Evolutionary conservation across 768 basidiomycete species (phyloP).

Genomic region (Pleurotus tuber-regium): DNA sequence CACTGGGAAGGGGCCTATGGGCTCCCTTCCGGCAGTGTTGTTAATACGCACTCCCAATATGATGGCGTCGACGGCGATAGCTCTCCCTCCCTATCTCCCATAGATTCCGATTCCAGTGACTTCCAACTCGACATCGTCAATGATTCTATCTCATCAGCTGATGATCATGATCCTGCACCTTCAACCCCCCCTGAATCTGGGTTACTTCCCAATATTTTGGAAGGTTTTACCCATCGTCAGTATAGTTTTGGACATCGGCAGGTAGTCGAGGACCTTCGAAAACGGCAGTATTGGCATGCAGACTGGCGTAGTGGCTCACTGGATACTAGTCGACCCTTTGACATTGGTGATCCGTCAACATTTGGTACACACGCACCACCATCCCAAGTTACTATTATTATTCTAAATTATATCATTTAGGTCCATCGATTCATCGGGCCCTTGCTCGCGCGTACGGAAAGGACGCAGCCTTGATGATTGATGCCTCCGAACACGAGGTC

Average conservation of each 20-base stretch:
- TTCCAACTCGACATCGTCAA: slow-evolving; percentile 45
- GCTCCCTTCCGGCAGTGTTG: slow-evolving; percentile 38
- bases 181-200: slow-evolving; percentile 7
- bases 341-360: slow-evolving; percentile 71
- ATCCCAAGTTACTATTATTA: not conserved
- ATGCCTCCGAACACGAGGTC: slow-evolving; percentile 44
- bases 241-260: slow-evolving; percentile 46
- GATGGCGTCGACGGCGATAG: slow-evolving; percentile 51
- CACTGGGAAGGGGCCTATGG: slow-evolving; percentile 81
- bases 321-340: slow-evolving; percentile 42
- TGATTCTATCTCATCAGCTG: slow-evolving; percentile 28
- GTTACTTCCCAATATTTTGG: slow-evolving; percentile 4
- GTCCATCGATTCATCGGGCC: slow-evolving; percentile 40
- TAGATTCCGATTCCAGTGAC: slow-evolving; percentile 56
- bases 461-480: slow-evolving; percentile 32
- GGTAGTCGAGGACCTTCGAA: slow-evolving; percentile 59
- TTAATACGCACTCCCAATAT: slow-evolving; percentile 17
- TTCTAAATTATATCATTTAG: slow-evolving; percentile 24
- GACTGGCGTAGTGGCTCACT: slow-evolving; percentile 55
- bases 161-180: slow-evolving; percentile 11
- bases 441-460: slow-evolving; percentile 32
- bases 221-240: slow-evolving; percentile 19
- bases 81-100: slow-evolving; percentile 66
- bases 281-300: slow-evolving; percentile 71
- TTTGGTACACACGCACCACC: slow-evolving; percentile 43